These are phyloP conservation scores for Teunomyces tritomae DNA, from an alignment of 805 yeast species.

Conservation along the genomic window DNA sequence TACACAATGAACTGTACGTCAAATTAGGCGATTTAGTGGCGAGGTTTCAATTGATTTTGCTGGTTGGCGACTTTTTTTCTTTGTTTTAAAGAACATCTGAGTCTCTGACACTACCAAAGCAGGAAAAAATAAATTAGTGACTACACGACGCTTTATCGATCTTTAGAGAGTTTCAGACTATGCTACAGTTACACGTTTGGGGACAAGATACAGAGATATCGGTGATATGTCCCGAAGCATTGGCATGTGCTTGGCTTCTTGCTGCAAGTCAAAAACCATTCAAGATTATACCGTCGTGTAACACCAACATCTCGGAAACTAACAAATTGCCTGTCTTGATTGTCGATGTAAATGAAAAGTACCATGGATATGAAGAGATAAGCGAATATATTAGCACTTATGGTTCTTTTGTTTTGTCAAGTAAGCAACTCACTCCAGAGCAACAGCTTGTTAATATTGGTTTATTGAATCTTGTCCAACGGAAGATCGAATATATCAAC, in stretches of 20 bases:
- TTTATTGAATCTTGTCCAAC: conserved; percentile 39
- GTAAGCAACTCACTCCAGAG: conserved; percentile 13
- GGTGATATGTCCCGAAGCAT: conserved; percentile 49
- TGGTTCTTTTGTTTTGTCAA: conserved; percentile 10
- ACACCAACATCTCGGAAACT: conserved; percentile 51
- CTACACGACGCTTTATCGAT: neutral
- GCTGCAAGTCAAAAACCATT: conserved; percentile 16
- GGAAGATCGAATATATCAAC: conserved; percentile 46
- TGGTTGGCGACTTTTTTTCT: conserved; percentile 1
- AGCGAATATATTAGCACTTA: conserved; percentile 23
- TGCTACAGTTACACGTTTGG: conserved; percentile 51
- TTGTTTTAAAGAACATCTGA: neutral
- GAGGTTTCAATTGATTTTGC: neutral
- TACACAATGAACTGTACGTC: neutral
- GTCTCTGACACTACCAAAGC: neutral
- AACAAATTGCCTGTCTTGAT: conserved; percentile 51
- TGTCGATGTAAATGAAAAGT: conserved; percentile 16
- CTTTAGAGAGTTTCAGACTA: neutral
- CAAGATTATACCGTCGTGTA: conserved; percentile 53
- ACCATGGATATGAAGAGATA: conserved; percentile 43
- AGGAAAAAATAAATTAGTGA: neutral
- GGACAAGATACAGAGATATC: conserved; percentile 43
- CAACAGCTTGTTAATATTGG: conserved; percentile 43
- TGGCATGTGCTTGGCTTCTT: conserved; percentile 47
- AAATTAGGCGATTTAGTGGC: conserved; percentile 1